phyloP scores from a whole-genome alignment of 2,329 filamentous ascomycete genomes.

The Trichoderma guizhouense region DNA sequence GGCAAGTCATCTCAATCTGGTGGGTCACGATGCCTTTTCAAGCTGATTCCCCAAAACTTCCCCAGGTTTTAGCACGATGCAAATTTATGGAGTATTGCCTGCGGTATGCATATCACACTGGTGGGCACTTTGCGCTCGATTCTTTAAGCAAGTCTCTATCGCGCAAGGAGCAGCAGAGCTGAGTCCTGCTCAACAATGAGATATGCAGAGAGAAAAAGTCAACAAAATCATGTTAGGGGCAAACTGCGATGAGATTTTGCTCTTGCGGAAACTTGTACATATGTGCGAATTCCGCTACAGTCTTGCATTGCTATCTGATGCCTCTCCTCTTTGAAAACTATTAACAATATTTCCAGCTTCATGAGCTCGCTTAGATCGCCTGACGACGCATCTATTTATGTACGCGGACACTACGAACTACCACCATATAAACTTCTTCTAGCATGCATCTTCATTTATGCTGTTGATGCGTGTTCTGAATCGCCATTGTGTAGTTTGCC shows the following conservation, averaged over 20 bases:
- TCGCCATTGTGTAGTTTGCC: not conserved
- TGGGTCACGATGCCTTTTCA: slow-evolving; percentile 25
- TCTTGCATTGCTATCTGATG: not conserved
- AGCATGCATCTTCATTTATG: not conserved
- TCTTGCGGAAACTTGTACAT: not conserved
- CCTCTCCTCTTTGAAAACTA: not conserved
- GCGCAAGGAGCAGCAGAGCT: not conserved
- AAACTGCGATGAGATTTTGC: not conserved
- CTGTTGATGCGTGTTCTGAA: not conserved
- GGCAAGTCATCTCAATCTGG: not conserved
- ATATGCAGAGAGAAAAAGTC: not conserved
- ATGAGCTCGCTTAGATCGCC: not conserved
- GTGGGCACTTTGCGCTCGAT: not conserved
- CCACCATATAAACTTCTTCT: not conserved
- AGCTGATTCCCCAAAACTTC: slow-evolving; percentile 37
- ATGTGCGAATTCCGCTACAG: not conserved
- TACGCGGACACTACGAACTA: not conserved
- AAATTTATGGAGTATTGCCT: not conserved
- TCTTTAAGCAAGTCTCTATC: not conserved
- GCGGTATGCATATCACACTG: not conserved
- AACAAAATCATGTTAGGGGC: too few relatives aligned
- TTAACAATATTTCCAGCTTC: not conserved
- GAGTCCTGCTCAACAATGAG: not conserved
- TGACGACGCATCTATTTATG: not conserved
- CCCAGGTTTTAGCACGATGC: slow-evolving; percentile 6